phyloP scores from a whole-genome alignment of 2,329 filamentous ascomycete species.

The Cordyceps fumosorosea region DNA sequence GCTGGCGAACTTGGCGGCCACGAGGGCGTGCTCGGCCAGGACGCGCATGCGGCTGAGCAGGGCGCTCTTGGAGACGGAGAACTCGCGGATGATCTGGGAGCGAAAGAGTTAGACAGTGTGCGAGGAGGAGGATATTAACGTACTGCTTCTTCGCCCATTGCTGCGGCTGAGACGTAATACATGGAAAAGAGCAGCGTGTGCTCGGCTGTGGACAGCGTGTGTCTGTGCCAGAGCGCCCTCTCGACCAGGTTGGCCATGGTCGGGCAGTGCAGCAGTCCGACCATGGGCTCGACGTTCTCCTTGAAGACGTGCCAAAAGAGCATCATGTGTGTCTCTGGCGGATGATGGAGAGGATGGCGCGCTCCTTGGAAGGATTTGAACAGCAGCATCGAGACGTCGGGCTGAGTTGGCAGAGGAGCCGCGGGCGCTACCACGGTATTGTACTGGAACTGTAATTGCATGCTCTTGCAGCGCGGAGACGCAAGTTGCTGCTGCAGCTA shows the following conservation, averaged over 20 bases:
- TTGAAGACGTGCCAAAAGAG: slow-evolving; percentile 6
- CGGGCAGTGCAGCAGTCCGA: neutral
- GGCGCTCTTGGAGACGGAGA: neutral
- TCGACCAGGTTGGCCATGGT: neutral
- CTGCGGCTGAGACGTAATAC: neutral
- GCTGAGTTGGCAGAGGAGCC: neutral
- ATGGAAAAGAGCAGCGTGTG: slow-evolving; percentile 3
- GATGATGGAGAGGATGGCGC: slow-evolving; percentile 1
- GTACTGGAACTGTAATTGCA: neutral
- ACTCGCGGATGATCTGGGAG: slow-evolving; percentile 1
- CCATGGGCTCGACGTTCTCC: slow-evolving; percentile 6
- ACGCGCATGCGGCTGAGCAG: slow-evolving; percentile 10
- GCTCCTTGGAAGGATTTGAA: slow-evolving; percentile 8
- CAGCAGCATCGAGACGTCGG: neutral
- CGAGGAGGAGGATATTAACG: fast-evolving
- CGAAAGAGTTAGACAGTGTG: neutral
- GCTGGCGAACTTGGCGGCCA: slow-evolving; percentile 9
- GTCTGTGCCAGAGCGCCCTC: neutral
- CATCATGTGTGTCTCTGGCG: slow-evolving; percentile 1
- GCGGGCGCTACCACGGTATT: neutral
- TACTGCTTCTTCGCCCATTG: neutral
- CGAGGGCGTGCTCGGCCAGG: slow-evolving; percentile 5
- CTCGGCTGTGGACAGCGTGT: neutral
- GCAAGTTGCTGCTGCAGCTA: neutral
- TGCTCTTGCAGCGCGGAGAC: neutral